phyloP scores from a whole-genome alignment of 768 basidiomycete species.

The Agrocybe chaxingu region DNA sequence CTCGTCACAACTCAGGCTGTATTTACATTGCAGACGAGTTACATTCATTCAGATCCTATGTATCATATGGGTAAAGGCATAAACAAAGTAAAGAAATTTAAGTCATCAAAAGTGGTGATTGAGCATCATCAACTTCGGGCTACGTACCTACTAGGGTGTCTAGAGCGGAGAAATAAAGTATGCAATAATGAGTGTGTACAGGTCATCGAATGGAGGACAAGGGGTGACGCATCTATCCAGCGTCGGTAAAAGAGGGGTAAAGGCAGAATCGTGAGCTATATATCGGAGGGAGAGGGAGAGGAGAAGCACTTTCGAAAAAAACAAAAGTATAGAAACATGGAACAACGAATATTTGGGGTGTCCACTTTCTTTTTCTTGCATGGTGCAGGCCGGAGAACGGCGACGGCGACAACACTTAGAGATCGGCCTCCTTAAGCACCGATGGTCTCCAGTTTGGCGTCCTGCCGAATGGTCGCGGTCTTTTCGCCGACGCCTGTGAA shows the following conservation, averaged over 20 bases:
- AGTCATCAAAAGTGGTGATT: conserved; percentile 3
- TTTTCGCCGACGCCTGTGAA: conserved; percentile 55
- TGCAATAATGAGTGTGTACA: conserved; percentile 18
- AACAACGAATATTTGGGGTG: neutral
- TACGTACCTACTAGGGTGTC: neutral
- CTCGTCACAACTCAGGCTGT: no score
- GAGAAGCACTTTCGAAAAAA: neutral
- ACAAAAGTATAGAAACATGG: neutral
- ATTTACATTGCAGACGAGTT: no score
- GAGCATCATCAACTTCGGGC: neutral
- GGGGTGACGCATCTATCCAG: conserved; percentile 16
- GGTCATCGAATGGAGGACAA: conserved; percentile 3
- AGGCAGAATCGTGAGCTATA: conserved; percentile 12
- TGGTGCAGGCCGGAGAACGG: neutral
- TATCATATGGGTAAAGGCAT: neutral
- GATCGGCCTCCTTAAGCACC: conserved; percentile 18
- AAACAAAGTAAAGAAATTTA: neutral
- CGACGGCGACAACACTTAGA: neutral
- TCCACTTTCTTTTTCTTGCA: neutral
- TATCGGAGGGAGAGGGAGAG: neutral
- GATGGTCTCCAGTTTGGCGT: conserved; percentile 25
- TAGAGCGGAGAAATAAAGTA: neutral
- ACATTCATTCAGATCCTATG: neutral
- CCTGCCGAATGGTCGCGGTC: conserved; percentile 41
- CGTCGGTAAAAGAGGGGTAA: conserved; percentile 8